phyloP scores from a whole-genome alignment of 73 alveolate species.

The Symbiodinium natans region DNA sequence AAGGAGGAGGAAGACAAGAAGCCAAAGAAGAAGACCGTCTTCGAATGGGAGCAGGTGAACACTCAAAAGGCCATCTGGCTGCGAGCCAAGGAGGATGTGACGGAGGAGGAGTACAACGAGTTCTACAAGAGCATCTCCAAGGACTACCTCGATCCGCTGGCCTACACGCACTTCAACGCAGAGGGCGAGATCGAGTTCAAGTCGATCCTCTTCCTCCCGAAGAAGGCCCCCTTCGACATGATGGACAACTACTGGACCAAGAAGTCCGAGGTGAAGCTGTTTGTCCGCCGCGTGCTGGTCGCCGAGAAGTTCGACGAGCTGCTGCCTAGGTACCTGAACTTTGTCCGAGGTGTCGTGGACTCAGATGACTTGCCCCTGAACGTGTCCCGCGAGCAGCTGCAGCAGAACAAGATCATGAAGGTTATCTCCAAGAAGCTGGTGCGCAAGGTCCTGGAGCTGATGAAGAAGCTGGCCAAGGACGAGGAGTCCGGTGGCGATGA shows the following conservation, averaged over 20 bases:
- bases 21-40: constrained; percentile 96
- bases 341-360: constrained; percentile 99
- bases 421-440: constrained; percentile 98
- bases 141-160: constrained; percentile 99
- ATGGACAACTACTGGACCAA: constrained; percentile 99
- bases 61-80: constrained; percentile 99
- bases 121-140: constrained; percentile 99
- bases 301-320: constrained; percentile 99
- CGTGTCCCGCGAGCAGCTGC: constrained; percentile 99
- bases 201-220: constrained; percentile 98
- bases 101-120: constrained; percentile 98
- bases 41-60: constrained; percentile 99
- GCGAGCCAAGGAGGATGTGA: constrained; percentile 98
- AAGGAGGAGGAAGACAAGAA: constrained; percentile 96
- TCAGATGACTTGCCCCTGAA: constrained; percentile 99
- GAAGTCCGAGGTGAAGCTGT: constrained; percentile 98
- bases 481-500: constrained; percentile 96
- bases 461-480: constrained; percentile 97
- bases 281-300: constrained; percentile 99
- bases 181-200: constrained; percentile 99
- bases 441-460: constrained; percentile 97
- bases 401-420: constrained; percentile 98
- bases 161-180: constrained; percentile 99
- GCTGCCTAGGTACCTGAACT: constrained; percentile 99
- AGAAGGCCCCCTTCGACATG: constrained; percentile 98